Evolutionary conservation across 2,329 filamentous ascomycete species (phyloP).

Genomic region (Aspergillus felis): DNA sequence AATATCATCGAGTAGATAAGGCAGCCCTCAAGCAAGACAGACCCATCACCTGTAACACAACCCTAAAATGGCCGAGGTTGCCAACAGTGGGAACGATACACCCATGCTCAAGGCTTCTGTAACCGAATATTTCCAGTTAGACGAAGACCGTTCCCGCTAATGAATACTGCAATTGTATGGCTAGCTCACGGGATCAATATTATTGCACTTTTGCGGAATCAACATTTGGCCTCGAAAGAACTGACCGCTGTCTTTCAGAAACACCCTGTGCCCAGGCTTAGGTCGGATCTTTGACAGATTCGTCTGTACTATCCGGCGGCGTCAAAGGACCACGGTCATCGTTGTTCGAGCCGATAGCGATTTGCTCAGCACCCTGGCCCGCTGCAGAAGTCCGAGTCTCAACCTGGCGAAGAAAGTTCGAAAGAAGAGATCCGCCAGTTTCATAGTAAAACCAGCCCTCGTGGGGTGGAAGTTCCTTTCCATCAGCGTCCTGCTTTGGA

Average conservation of each 20-base stretch:
- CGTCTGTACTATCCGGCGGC: too few species aligned
- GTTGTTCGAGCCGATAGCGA: background rate
- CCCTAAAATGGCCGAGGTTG: background rate
- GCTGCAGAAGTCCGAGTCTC: background rate
- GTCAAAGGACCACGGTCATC: background rate
- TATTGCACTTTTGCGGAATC: too few species aligned
- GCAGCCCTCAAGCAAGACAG: too few species aligned
- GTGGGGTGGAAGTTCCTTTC: slow-evolving; percentile 20
- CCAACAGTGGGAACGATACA: too few species aligned
- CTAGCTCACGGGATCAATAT: too few species aligned
- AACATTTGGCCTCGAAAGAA: too few species aligned
- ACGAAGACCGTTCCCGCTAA: too few species aligned
- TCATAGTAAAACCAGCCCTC: slow-evolving; percentile 33
- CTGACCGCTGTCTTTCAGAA: too few species aligned
- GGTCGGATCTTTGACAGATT: too few species aligned
- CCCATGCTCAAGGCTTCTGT: too few species aligned
- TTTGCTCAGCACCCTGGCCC: background rate
- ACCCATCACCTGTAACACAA: background rate
- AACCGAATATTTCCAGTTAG: too few species aligned
- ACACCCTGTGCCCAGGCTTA: background rate
- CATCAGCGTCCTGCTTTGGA: slow-evolving; percentile 21
- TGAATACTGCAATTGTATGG: too few species aligned
- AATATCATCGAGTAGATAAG: background rate
- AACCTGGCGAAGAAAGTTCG: slow-evolving; percentile 16
- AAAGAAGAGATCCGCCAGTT: slow-evolving; percentile 16